phyloP scores from a whole-genome alignment of 768 basidiomycete species.

The Boletus fagicola region DNA sequence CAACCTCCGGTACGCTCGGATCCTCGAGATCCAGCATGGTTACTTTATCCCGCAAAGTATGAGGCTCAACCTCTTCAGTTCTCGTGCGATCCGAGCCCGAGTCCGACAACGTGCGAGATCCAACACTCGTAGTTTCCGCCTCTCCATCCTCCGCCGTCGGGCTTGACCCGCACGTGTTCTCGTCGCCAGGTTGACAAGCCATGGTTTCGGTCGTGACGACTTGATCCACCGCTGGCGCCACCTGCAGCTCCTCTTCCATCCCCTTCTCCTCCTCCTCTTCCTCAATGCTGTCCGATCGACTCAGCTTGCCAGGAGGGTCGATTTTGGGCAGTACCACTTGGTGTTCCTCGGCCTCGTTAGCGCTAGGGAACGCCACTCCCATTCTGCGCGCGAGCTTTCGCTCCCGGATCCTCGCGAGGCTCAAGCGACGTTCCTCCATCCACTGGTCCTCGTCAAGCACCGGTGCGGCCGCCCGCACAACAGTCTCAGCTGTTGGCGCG shows the following conservation, averaged over 20 bases:
- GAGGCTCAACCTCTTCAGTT: constrained; percentile 26
- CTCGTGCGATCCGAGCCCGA: constrained; percentile 29
- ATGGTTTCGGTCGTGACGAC: constrained; percentile 1
- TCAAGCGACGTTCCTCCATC: constrained; percentile 36
- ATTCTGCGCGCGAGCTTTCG: constrained; percentile 34
- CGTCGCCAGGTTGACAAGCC: constrained; percentile 3
- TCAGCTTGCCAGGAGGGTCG: constrained; percentile 23
- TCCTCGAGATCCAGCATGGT: constrained; percentile 28
- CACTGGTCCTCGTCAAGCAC: constrained; percentile 32
- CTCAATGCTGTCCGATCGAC: constrained; percentile 33
- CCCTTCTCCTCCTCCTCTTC: constrained; percentile 32
- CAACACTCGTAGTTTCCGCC: constrained; percentile 21
- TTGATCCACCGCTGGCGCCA: background rate
- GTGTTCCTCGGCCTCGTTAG: constrained; percentile 9
- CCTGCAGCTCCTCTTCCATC: constrained; percentile 9
- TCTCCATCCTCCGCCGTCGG: constrained; percentile 19
- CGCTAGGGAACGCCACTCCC: constrained; percentile 26
- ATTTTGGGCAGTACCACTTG: constrained; percentile 22
- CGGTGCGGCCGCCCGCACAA: constrained; percentile 2
- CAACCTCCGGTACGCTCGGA: constrained; percentile 14
- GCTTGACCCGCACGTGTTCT: constrained; percentile 1
- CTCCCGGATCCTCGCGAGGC: constrained; percentile 32
- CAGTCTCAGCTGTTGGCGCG: constrained; percentile 1
- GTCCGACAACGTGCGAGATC: constrained; percentile 29
- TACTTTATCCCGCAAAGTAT: constrained; percentile 28